Base-by-base conservation (phyloP, 371 early-diverging fungal species). In the Apophysomyces trapeziformis region DNA sequence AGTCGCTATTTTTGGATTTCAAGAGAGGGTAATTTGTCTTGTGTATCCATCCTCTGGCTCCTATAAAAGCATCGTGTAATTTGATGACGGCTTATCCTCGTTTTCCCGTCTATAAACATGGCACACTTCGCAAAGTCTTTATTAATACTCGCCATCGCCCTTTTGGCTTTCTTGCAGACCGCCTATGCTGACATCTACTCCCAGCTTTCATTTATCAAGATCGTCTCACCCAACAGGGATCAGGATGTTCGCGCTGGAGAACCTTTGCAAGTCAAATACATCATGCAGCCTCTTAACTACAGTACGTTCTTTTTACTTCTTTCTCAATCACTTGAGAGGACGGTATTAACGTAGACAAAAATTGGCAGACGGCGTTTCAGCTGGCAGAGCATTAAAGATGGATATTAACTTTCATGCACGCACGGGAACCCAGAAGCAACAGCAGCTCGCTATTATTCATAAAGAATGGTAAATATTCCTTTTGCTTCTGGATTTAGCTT, bases 161-260 rank as follows among this genome's bases (percentile, higher is more conserved):
- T 70, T n/a, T 35, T 68, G n/a, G 70, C 66, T 2, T 61, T 74
- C n/a, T 32, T 74, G 21, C 74, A 74, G 18, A 63, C 68, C 13
- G 67, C 73, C 6, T 67, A 63, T 39, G 83, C 78, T 26, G 68
- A 69, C 61, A 64, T 82, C 21, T 82, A 70, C 57, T 78, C 78
- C 56, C 83, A 82, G 65, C 71, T 82, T 58, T 76, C 78, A 58
- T 82, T 79, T 57, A 82, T 82, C 54, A 82, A 82, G 65, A 79
- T 82, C 60, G 32, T 62, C n/a, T 71, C 71, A 47, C 83, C 83
- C 56, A 75, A 68, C 56, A 74, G 68, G 50, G 78, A 74, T 45
- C 72, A 77, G 21, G 68, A 74, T 54, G 39, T 79, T 16, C 58
- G 61, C n/a, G 76, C 83, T 60, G 83, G 83, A 35, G 56, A 76